phyloP scores from a whole-genome alignment of 129 eudicot genomes.

The Chrysanthemum lavandulifolium region DNA sequence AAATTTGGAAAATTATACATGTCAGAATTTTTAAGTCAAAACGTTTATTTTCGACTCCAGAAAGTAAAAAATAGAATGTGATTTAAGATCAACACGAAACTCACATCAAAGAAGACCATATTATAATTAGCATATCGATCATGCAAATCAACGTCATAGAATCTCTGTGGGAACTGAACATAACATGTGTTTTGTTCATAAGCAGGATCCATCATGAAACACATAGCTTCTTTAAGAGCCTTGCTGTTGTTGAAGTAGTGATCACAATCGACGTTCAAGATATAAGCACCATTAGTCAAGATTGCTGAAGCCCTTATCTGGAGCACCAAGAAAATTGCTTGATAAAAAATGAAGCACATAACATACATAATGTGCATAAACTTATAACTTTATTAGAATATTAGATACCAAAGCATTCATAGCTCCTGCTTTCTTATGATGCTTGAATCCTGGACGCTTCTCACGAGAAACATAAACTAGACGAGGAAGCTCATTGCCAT shows the following conservation, averaged over 20 bases:
- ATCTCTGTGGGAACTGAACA: constrained; percentile 82
- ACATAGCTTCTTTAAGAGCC: constrained; percentile 90
- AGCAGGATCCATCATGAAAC: constrained; percentile 88
- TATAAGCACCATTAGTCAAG: constrained; percentile 78
- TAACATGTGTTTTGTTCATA: constrained; percentile 71
- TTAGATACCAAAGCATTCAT: constrained; percentile 90
- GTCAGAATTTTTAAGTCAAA: neutral
- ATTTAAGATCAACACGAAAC: constrained; percentile 11
- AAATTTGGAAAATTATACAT: neutral
- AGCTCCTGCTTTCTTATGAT: constrained; percentile 97
- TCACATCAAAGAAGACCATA: constrained; percentile 80
- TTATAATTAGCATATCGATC: constrained; percentile 90
- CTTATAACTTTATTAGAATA: neutral
- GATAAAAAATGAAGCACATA: neutral
- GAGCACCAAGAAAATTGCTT: constrained; percentile 9
- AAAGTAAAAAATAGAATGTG: neutral
- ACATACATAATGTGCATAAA: neutral
- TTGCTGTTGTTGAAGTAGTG: constrained; percentile 89
- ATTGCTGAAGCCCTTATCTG: constrained; percentile 91
- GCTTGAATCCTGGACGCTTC: constrained; percentile 91
- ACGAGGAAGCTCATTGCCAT: constrained; percentile 84
- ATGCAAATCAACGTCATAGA: constrained; percentile 77
- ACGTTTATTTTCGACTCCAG: neutral
- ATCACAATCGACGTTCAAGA: constrained; percentile 88
- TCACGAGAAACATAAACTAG: constrained; percentile 95